Base-by-base conservation (phyloP, 768 basidiomycete species). In the Mycena pura region DNA sequence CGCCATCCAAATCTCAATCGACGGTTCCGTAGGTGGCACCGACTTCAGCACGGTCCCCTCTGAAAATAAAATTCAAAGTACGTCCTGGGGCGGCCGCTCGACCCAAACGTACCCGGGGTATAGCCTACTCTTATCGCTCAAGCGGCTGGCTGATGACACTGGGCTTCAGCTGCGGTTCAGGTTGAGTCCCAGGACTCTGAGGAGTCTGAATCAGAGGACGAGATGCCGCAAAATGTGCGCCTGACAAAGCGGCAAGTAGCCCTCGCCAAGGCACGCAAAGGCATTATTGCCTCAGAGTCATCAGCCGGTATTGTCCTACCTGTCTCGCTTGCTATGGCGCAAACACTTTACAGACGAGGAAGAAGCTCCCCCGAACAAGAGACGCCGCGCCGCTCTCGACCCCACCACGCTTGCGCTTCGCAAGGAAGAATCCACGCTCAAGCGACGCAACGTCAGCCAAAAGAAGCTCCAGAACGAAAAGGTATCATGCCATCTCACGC, bases 391-490 rank as follows among this genome's bases (percentile, higher is more conserved):
- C 7, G 46, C 60, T 0, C 13, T 61, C 29, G 64, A 65, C 34
- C 55, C 64, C 3, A 53, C 64, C 6, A 91, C 93, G 72, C 78
- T 92, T 4, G 90, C 90, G 0, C 76, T 92, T 3, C 82, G 88
- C 38, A 80, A 89, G 19, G 91, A 93, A 67, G 93, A 95, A 70
- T 92, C 89, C 0, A 91, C 91, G 0, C 79, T 92, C 34, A 95
- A 93, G 74, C 82, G 93, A 51, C 90, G 86, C 68, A 90, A 92
- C 67, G 74, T 94, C 41, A 86, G 85, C 6, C 91, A 93, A 74
- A 92, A 92, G 77, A 91, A 90, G 73, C 78, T 93, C 4, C 90
- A 92, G 69, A 91, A 93, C 58, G 92, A 93, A 74, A 93, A 92
- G 85, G 92, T 88, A 54, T 9, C 17, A 36, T 17, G 9, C 48